phyloP scores from a whole-genome alignment of 202 grass and related monocot species.

The Schoenoplectus tabernaemontani region DNA sequence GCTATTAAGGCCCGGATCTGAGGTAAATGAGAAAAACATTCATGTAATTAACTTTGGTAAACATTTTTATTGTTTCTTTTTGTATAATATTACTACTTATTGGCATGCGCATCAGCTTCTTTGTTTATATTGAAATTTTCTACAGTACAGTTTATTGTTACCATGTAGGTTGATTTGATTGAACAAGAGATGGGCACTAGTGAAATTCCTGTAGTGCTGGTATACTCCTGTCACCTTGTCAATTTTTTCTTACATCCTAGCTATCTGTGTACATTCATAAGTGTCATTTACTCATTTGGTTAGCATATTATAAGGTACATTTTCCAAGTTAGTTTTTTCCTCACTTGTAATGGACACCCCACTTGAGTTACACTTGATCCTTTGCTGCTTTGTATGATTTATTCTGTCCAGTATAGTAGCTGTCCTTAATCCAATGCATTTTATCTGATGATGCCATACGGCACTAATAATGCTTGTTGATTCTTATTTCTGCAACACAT shows the following conservation, averaged over 20 bases:
- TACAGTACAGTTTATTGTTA: slow-evolving; percentile 2
- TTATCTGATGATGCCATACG: background rate
- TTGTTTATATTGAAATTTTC: background rate
- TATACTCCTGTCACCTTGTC: slow-evolving; percentile 25
- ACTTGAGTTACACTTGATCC: background rate
- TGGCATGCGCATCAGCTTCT: background rate
- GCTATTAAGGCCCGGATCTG: background rate
- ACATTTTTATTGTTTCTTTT: background rate
- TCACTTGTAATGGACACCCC: background rate
- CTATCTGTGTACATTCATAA: background rate
- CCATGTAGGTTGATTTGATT: slow-evolving; percentile 66
- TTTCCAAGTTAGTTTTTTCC: background rate
- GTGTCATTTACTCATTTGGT: background rate
- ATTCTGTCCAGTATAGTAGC: background rate
- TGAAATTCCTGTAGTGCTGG: slow-evolving; percentile 46
- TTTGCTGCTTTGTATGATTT: background rate
- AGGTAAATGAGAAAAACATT: slow-evolving; percentile 9
- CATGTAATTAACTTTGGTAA: background rate
- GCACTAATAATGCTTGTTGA: background rate
- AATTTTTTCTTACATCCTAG: background rate
- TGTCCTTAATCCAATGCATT: background rate
- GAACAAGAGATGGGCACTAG: slow-evolving; percentile 48
- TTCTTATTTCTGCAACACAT: background rate
- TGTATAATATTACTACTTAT: background rate
- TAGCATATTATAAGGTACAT: background rate